A percentile compares a stretch with the other conserved stretches of the same genome.
phyloP scores from a whole-genome alignment of 1,284 basidiomycete genomes.

The Ceratobasidium sp. region DNA sequence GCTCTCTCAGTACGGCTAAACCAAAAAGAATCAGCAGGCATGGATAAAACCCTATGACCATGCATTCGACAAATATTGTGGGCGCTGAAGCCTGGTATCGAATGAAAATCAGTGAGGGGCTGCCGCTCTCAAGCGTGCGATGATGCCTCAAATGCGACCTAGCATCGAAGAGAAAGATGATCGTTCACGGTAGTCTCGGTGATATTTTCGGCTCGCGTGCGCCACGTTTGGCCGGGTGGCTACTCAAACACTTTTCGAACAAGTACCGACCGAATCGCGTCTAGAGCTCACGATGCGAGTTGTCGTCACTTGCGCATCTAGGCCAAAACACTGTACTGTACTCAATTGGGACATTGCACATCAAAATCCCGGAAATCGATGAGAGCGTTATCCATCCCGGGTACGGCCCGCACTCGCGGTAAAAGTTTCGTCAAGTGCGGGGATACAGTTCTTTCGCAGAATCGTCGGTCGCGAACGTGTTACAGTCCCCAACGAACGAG shows the following conservation, averaged over 20 bases:
- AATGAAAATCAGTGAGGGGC: neutral
- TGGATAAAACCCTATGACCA: neutral
- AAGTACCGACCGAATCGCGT: constrained; percentile 15
- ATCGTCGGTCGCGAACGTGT: constrained; percentile 2
- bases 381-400: neutral
- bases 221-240: constrained; percentile 7
- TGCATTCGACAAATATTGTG: neutral
- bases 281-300: neutral
- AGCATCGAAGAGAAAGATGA: neutral
- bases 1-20: neutral
- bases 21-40: neutral
- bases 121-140: neutral
- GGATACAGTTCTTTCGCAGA: neutral
- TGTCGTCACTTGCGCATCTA: neutral
- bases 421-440: neutral
- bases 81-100: neutral
- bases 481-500: neutral
- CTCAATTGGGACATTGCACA: neutral
- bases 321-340: neutral
- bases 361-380: neutral
- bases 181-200: neutral
- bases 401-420: neutral
- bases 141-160: constrained; percentile 3
- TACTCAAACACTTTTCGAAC: neutral
- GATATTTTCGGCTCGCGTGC: neutral